Percentiles rank a stretch among this genome's conserved stretches.
These are phyloP conservation scores for Physcomitrium patens DNA, from an alignment of 225 moss, liverwort and hornwort species.

Conservation along the genomic window DNA sequence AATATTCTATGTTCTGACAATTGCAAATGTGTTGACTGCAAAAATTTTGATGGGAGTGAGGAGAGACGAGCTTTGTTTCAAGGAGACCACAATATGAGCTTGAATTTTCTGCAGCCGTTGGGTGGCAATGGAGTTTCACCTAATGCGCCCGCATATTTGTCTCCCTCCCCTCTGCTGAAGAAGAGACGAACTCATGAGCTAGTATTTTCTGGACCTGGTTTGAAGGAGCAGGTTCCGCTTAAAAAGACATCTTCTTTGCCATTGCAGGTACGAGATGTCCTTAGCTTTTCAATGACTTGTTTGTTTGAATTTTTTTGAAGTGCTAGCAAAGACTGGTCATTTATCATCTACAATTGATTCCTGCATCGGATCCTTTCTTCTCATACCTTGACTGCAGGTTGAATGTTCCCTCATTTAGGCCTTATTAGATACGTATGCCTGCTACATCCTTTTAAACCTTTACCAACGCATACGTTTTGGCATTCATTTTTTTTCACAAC, in stretches of 20 bases:
- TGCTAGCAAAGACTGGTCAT: not conserved
- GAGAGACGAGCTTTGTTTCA: conserved; percentile 66
- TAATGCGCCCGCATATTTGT: conserved; percentile 46
- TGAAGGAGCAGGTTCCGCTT: conserved; percentile 52
- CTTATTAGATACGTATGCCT: conserved; percentile 6
- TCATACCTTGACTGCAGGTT: not conserved
- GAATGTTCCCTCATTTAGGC: conserved; percentile 2
- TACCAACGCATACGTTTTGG: not conserved
- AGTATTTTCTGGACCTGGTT: conserved; percentile 54
- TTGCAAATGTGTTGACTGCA: conserved; percentile 67
- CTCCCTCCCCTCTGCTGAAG: conserved; percentile 61
- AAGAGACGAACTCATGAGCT: conserved; percentile 56
- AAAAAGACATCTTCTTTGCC: conserved; percentile 42
- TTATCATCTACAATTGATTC: conserved; percentile 10
- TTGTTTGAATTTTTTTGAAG: not conserved
- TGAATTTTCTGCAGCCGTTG: conserved; percentile 51
- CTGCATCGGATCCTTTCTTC: not conserved
- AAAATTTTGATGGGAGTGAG: conserved; percentile 68
- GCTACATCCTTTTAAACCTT: not conserved
- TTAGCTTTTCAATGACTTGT: not conserved
- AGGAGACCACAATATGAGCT: conserved; percentile 52
- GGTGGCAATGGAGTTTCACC: conserved; percentile 40
- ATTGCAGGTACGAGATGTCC: conserved; percentile 35
- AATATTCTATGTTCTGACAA: conserved; percentile 67
- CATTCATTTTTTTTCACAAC: conserved; percentile 2